Percentiles rank a stretch among this genome's conserved stretches.
phyloP scores from a whole-genome alignment of 2,329 filamentous ascomycete genomes.

The Aspergillus pseudoviridinutans region DNA sequence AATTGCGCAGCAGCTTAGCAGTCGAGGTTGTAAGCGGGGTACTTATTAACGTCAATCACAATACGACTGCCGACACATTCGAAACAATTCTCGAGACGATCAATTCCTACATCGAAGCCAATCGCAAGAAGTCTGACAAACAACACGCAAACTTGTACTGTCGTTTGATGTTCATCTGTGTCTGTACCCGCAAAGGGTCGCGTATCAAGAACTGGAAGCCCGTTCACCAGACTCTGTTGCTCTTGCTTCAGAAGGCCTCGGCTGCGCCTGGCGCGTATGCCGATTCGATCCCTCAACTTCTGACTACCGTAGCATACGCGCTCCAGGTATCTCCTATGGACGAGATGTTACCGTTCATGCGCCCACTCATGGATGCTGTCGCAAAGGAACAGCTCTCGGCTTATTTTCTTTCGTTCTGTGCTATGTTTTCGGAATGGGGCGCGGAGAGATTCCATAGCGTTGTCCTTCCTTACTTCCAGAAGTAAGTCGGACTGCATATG shows the following conservation, averaged over 20 bases:
- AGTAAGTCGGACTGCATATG: constrained; percentile 42
- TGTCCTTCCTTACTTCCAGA: constrained; percentile 77
- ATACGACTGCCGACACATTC: constrained; percentile 72
- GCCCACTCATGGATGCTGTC: constrained; percentile 61
- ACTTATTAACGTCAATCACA: constrained; percentile 76
- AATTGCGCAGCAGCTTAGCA: constrained; percentile 24
- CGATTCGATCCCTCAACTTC: constrained; percentile 30
- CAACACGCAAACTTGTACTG: constrained; percentile 39
- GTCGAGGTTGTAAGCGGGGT: constrained; percentile 70
- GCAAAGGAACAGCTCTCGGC: constrained; percentile 61
- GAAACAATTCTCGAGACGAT: constrained; percentile 62
- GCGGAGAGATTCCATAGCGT: constrained; percentile 70
- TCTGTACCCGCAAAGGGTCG: constrained; percentile 73
- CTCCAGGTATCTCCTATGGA: constrained; percentile 78
- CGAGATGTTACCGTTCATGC: constrained; percentile 66
- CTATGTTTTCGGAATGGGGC: constrained; percentile 71
- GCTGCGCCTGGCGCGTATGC: constrained; percentile 20
- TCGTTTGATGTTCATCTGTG: constrained; percentile 56
- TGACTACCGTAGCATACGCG: constrained; percentile 56
- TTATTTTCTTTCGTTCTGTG: constrained; percentile 83
- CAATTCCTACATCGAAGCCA: constrained; percentile 44
- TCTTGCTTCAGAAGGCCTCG: constrained; percentile 46
- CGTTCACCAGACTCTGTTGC: constrained; percentile 56
- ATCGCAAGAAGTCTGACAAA: constrained; percentile 34
- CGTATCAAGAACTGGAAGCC: constrained; percentile 69